Conservation (phyloP, 2,329 filamentous ascomycete genomes). For the Trichoderma breve region DNA sequence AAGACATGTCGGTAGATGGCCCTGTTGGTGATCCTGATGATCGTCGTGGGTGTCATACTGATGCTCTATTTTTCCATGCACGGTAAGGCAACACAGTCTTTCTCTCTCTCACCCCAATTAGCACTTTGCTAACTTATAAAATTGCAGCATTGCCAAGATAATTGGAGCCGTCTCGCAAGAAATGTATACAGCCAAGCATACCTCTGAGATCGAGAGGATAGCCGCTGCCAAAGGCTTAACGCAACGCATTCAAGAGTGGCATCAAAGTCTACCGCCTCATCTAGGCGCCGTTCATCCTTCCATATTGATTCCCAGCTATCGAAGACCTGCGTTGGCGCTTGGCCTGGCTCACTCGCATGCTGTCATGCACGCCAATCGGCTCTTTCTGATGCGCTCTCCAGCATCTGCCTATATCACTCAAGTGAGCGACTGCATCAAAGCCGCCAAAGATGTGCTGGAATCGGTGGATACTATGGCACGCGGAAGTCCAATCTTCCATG, state of each 20-base stretch:
- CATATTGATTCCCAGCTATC: slow-evolving; percentile 45
- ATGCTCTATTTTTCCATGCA: slow-evolving; percentile 46
- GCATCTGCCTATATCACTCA: slow-evolving; percentile 23
- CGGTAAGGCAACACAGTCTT: slow-evolving; percentile 27
- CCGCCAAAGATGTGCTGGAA: slow-evolving; percentile 45
- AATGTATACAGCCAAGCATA: slow-evolving; percentile 40
- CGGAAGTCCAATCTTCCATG: slow-evolving; percentile 43
- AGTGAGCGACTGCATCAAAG: slow-evolving; percentile 45
- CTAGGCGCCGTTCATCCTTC: slow-evolving; percentile 44
- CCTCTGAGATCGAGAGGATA: slow-evolving; percentile 37
- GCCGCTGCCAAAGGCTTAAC: slow-evolving; percentile 39
- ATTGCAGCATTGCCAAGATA: slow-evolving; percentile 37
- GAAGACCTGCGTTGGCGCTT: slow-evolving; percentile 51
- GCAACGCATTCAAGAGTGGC: slow-evolving; percentile 41
- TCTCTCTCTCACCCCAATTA: fast-evolving
- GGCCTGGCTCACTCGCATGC: slow-evolving; percentile 55
- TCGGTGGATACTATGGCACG: slow-evolving; percentile 42
- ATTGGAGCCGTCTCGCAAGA: slow-evolving; percentile 40
- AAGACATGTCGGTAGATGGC: slow-evolving; percentile 45
- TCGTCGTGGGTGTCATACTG: slow-evolving; percentile 47
- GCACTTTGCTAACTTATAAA: background rate
- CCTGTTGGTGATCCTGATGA: background rate
- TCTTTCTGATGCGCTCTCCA: slow-evolving; percentile 47
- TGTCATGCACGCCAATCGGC: slow-evolving; percentile 54
- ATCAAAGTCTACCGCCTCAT: slow-evolving; percentile 40